A percentile compares a stretch with the other conserved stretches of the same genome.
Conservation (phyloP, 129 eudicot genomes). For the Logfia minima region DNA sequence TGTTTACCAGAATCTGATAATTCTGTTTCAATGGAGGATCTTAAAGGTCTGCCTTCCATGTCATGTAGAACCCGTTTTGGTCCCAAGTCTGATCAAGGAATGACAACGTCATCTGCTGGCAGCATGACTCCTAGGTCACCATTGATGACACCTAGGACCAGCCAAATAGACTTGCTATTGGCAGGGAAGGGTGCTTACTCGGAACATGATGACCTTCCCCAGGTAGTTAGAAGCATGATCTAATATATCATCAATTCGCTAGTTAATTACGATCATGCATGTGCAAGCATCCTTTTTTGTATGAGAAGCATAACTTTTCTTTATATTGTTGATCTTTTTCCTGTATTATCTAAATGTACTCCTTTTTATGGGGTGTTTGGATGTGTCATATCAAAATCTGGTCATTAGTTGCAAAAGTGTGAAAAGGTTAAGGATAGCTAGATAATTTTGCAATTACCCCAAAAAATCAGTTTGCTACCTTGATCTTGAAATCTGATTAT, state of each 20-base stretch:
- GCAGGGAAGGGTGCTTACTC: slow-evolving; percentile 83
- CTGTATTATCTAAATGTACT: slow-evolving; percentile 1
- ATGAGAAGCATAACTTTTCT: background rate
- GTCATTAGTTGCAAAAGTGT: slow-evolving; percentile 2
- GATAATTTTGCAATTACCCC: background rate
- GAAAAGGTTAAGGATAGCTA: background rate
- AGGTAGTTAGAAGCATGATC: slow-evolving; percentile 44
- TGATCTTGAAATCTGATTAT: background rate
- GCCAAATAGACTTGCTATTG: slow-evolving; percentile 73
- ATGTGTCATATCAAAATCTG: slow-evolving; percentile 1
- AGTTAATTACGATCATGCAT: slow-evolving; percentile 7
- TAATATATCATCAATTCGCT: background rate
- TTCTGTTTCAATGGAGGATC: slow-evolving; percentile 70
- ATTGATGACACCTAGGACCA: slow-evolving; percentile 66
- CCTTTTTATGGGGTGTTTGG: background rate
- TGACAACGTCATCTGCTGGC: slow-evolving; percentile 94
- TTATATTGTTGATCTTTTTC: background rate
- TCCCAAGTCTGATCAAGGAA: slow-evolving; percentile 92
- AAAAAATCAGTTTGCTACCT: background rate
- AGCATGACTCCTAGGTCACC: slow-evolving; percentile 99
- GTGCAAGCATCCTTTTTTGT: background rate
- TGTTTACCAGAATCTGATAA: slow-evolving; percentile 77
- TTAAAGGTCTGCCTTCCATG: slow-evolving; percentile 76
- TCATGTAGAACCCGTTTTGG: slow-evolving; percentile 95
- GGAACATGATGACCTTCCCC: slow-evolving; percentile 87